Evolutionary conservation across 2,329 filamentous ascomycete species (phyloP).

Genomic region (Paracamarosporium sp.): DNA sequence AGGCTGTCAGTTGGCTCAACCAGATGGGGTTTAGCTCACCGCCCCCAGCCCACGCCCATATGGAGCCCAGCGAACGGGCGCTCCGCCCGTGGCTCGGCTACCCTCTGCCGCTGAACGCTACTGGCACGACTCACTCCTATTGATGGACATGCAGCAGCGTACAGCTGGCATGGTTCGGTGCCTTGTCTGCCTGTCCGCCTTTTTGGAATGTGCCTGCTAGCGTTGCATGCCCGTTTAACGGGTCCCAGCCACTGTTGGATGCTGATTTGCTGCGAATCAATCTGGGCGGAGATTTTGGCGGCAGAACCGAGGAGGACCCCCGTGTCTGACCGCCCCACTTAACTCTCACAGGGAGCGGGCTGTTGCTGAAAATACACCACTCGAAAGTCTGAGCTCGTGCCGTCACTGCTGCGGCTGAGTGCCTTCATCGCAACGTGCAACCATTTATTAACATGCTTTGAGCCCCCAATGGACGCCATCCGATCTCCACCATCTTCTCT

Average conservation of each 20-base stretch:
- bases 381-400: slow-evolving; percentile 25
- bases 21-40: slow-evolving; percentile 24
- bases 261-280: slow-evolving; percentile 30
- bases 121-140: background rate
- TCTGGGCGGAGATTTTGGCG: slow-evolving; percentile 33
- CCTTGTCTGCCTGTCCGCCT: slow-evolving; percentile 30
- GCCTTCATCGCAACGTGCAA: slow-evolving; percentile 11
- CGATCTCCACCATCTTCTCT: slow-evolving; percentile 18
- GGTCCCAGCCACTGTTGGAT: slow-evolving; percentile 23
- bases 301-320: slow-evolving; percentile 37
- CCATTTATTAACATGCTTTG: slow-evolving; percentile 31
- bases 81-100: slow-evolving; percentile 13
- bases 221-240: slow-evolving; percentile 11
- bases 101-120: slow-evolving; percentile 6
- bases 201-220: slow-evolving; percentile 19
- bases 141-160: slow-evolving; percentile 22
- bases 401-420: slow-evolving; percentile 42
- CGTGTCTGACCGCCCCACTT: slow-evolving; percentile 42
- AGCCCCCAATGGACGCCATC: slow-evolving; percentile 37
- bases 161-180: slow-evolving; percentile 25
- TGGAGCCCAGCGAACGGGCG: slow-evolving; percentile 23
- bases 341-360: slow-evolving; percentile 30
- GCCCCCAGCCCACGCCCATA: slow-evolving; percentile 24
- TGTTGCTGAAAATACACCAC: slow-evolving; percentile 39
- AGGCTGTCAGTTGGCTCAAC: slow-evolving; percentile 27